phyloP scores from a whole-genome alignment of 1,139 yeast genomes.

The Pichia inconspicua region DNA sequence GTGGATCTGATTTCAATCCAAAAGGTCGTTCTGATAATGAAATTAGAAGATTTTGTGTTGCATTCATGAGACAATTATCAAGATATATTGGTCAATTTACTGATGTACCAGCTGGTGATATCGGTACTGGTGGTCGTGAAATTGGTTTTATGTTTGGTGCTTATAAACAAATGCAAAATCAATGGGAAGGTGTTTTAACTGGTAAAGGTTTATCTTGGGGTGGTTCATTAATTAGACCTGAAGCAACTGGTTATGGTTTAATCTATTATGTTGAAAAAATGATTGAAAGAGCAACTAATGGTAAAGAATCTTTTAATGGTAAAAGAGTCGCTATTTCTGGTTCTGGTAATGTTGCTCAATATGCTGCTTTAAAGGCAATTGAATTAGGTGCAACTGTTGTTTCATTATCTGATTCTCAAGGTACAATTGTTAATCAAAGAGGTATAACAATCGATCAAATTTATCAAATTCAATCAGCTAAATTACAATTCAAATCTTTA shows the following conservation, averaged over 20 bases:
- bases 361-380: conserved; percentile 93
- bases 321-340: conserved; percentile 96
- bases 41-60: conserved; percentile 92
- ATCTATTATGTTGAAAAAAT: conserved; percentile 96
- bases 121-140: conserved; percentile 91
- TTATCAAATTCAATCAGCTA: conserved; percentile 68
- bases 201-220: conserved; percentile 99
- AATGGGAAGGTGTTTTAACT: conserved; percentile 95
- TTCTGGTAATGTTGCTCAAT: conserved; percentile 98
- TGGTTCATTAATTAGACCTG: conserved; percentile 97
- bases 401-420: conserved; percentile 90
- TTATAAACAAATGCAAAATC: conserved; percentile 84
- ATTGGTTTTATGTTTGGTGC: conserved; percentile 94
- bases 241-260: conserved; percentile 97
- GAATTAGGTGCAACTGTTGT: conserved; percentile 95
- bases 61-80: conserved; percentile 92
- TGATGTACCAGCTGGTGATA: conserved; percentile 98
- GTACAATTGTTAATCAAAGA: conserved; percentile 64
- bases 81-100: conserved; percentile 96
- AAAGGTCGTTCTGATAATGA: conserved; percentile 88
- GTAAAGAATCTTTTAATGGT: conserved; percentile 83
- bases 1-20: conserved; percentile 98
- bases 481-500: conserved; percentile 72
- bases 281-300: conserved; percentile 88
- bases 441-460: conserved; percentile 85